These are phyloP conservation scores for Coemansia sp. DNA, from an alignment of 192 early-diverging fungal genomes.

Conservation along the genomic window DNA sequence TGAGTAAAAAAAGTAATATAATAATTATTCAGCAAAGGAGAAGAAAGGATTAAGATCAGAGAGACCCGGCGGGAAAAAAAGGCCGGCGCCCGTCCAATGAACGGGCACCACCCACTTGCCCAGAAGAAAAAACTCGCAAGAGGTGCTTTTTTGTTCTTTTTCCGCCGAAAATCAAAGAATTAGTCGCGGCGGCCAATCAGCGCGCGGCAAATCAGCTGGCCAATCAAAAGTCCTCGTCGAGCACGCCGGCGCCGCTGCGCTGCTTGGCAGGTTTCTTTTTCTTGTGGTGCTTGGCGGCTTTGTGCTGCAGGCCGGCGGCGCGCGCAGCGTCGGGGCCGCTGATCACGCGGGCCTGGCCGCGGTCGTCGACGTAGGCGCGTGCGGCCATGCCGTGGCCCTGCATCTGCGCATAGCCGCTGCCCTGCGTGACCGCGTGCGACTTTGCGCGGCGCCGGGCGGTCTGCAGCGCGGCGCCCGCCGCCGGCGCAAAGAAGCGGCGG, in stretches of 20 bases:
- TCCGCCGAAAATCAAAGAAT: conserved; percentile 9
- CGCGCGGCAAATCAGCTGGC: conserved; percentile 1
- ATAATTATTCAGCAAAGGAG: conserved; percentile 29
- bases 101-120: neutral
- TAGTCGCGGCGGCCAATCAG: conserved; percentile 6
- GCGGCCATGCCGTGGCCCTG: conserved; percentile 27
- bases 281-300: conserved; percentile 48
- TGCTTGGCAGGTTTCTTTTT: conserved; percentile 72
- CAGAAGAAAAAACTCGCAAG: neutral
- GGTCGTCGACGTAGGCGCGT: conserved; percentile 40
- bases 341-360: conserved; percentile 51
- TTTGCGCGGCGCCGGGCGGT: conserved; percentile 27
- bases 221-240: conserved; percentile 13
- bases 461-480: conserved; percentile 15
- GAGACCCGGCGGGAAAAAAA: conserved; percentile 8
- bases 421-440: conserved; percentile 30
- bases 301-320: conserved; percentile 22
- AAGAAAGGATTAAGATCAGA: conserved; percentile 40
- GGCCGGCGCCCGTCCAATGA: neutral
- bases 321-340: conserved; percentile 51
- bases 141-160: neutral
- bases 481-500: conserved; percentile 33
- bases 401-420: conserved; percentile 37
- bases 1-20: conserved; percentile 10
- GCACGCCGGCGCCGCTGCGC: conserved; percentile 60